Conservation (phyloP, 2,329 filamentous ascomycete genomes). For the Bipolaris sorokiniana region DNA sequence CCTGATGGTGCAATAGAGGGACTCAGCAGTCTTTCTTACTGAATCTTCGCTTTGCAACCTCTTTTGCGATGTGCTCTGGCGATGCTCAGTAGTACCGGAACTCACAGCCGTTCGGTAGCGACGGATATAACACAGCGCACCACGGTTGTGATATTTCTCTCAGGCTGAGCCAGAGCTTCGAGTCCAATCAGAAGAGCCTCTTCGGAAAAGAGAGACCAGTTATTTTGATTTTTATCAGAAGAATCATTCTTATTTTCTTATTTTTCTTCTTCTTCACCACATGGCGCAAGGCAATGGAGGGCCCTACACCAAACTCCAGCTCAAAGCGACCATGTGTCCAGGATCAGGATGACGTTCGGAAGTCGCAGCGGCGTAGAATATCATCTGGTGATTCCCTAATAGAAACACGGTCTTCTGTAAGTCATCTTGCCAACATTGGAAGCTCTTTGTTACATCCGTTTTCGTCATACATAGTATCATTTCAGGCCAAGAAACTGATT, state of each 20-base stretch:
- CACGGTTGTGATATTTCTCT: not conserved
- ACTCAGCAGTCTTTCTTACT: too few relatives aligned
- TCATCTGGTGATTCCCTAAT: too few relatives aligned
- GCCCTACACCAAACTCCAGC: not conserved
- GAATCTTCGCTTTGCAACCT: too few relatives aligned
- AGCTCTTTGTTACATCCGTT: too few relatives aligned
- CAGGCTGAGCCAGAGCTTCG: not conserved
- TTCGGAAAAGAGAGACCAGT: not conserved
- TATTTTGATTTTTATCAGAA: not conserved
- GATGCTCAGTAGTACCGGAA: not conserved
- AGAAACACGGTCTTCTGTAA: too few relatives aligned
- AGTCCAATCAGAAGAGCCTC: too few relatives aligned
- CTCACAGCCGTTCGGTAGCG: not conserved
- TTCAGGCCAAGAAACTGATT: too few relatives aligned
- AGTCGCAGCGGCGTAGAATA: not conserved
- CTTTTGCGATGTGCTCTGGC: not conserved
- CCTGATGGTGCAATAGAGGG: not conserved
- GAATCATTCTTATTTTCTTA: not conserved
- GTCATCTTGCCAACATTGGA: too few relatives aligned
- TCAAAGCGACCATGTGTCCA: not conserved
- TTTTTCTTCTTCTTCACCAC: not conserved
- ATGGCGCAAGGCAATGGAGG: not conserved
- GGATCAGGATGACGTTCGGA: not conserved
- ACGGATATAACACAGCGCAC: not conserved
- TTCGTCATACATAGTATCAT: too few relatives aligned